A percentile compares a stretch with the other conserved stretches of the same genome.
Conservation (phyloP, 1,139 yeast genomes). For the Kodamaea derodonti region DNA sequence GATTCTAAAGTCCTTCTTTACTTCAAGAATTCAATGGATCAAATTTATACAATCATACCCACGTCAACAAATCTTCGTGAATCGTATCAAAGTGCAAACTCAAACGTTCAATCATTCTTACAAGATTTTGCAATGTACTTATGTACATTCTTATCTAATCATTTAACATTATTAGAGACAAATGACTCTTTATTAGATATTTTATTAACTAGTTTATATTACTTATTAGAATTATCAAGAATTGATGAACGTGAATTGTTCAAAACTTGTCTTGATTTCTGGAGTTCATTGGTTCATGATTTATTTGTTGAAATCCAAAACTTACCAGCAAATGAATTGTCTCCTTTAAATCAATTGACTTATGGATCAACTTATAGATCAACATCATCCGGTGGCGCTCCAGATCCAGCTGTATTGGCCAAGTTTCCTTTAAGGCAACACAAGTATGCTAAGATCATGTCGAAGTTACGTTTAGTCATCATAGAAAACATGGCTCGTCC, state of each 20-base stretch:
- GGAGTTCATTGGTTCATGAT: constrained; percentile 80
- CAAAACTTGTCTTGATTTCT: constrained; percentile 91
- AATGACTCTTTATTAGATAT: constrained; percentile 56
- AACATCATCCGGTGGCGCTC: constrained; percentile 69
- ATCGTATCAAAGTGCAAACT: constrained; percentile 70
- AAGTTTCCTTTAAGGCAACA: constrained; percentile 84
- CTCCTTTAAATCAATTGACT: constrained; percentile 72
- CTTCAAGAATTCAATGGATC: constrained; percentile 74
- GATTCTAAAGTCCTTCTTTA: constrained; percentile 66
- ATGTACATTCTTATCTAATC: constrained; percentile 78
- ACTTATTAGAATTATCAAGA: constrained; percentile 78
- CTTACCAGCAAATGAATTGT: constrained; percentile 65
- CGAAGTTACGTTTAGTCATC: constrained; percentile 81
- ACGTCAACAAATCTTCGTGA: constrained; percentile 67
- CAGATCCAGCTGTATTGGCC: constrained; percentile 74
- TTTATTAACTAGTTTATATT: constrained; percentile 68
- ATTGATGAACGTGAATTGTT: constrained; percentile 95
- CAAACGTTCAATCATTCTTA: constrained; percentile 87
- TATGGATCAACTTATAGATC: constrained; percentile 48
- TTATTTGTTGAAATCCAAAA: constrained; percentile 83
- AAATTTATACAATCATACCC: constrained; percentile 70
- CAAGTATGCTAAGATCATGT: constrained; percentile 67
- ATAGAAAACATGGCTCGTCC: constrained; percentile 98
- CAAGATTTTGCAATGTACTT: constrained; percentile 94
- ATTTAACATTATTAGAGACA: constrained; percentile 69